Conservation (phyloP, 2,329 filamentous ascomycete genomes). For the Neodidymelliopsis sp. region DNA sequence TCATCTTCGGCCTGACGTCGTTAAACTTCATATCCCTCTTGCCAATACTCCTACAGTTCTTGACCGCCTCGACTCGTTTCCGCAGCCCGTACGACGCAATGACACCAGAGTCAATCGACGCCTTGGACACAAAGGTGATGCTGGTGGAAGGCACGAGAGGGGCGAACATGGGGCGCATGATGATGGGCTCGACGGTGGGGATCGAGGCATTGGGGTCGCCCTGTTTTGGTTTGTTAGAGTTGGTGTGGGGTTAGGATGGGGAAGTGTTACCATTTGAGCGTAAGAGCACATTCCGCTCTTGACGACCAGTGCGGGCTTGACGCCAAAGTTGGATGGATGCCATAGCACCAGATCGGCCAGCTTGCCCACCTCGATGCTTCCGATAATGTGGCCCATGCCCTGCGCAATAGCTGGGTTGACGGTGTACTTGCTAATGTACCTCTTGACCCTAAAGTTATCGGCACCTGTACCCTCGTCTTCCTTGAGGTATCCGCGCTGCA, state of each 20-base stretch:
- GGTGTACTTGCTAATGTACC: slow-evolving; percentile 95
- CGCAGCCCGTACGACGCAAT: slow-evolving; percentile 76
- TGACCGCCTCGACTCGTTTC: slow-evolving; percentile 83
- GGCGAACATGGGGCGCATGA: slow-evolving; percentile 87
- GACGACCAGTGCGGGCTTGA: slow-evolving; percentile 80
- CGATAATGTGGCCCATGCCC: slow-evolving; percentile 86
- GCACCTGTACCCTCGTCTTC: slow-evolving; percentile 82
- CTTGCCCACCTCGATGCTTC: slow-evolving; percentile 88
- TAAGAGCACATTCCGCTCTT: slow-evolving; percentile 89
- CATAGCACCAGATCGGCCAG: slow-evolving; percentile 88
- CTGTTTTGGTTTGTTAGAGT: slow-evolving; percentile 31
- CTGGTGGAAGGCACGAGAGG: slow-evolving; percentile 74
- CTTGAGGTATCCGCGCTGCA: slow-evolving; percentile 76
- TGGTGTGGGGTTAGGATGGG: background rate
- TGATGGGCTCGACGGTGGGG: slow-evolving; percentile 84
- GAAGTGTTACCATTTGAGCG: slow-evolving; percentile 74
- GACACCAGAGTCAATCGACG: slow-evolving; percentile 71
- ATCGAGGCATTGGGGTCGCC: slow-evolving; percentile 67
- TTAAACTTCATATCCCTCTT: slow-evolving; percentile 95
- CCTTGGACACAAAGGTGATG: slow-evolving; percentile 83
- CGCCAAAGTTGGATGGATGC: slow-evolving; percentile 84
- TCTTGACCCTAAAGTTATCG: slow-evolving; percentile 91
- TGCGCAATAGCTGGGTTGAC: slow-evolving; percentile 93
- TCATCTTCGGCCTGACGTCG: slow-evolving; percentile 82
- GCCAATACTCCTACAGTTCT: slow-evolving; percentile 74